A percentile compares a stretch with the other conserved stretches of the same genome.
These are phyloP conservation scores for Phytopythium montanum DNA, from an alignment of 352 stramenopile species.

Conservation along the genomic window DNA sequence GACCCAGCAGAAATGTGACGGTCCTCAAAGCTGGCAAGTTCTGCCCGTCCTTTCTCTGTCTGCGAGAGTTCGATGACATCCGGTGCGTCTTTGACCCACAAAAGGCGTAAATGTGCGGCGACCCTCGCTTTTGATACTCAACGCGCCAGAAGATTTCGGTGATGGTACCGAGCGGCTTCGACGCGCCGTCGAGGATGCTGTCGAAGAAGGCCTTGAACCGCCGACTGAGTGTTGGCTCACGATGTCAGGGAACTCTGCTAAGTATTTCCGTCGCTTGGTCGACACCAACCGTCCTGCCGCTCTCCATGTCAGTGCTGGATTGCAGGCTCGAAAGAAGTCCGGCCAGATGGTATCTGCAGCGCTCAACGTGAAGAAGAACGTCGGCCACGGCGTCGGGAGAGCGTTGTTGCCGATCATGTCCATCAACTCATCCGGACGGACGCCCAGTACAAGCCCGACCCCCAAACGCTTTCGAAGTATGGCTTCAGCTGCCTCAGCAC, in stretches of 20 bases:
- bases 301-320: slow-evolving; percentile 5
- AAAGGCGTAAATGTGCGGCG: slow-evolving; percentile 17
- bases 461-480: slow-evolving; percentile 8
- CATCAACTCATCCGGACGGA: slow-evolving; percentile 14
- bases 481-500: slow-evolving; percentile 1
- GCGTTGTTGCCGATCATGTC: slow-evolving; percentile 13
- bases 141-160: slow-evolving; percentile 22
- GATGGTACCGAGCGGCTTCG: slow-evolving; percentile 15
- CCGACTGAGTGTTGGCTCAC: slow-evolving; percentile 11
- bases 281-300: background rate
- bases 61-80: slow-evolving; percentile 14
- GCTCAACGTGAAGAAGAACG: slow-evolving; percentile 21
- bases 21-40: slow-evolving; percentile 11
- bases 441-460: slow-evolving; percentile 1
- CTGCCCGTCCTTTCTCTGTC: slow-evolving; percentile 1
- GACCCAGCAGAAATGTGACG: slow-evolving; percentile 7
- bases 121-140: slow-evolving; percentile 21
- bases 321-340: slow-evolving; percentile 19
- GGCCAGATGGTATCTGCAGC: slow-evolving; percentile 25
- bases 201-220: slow-evolving; percentile 21
- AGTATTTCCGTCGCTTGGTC: background rate
- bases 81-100: slow-evolving; percentile 20
- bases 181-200: slow-evolving; percentile 1
- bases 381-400: slow-evolving; percentile 12
- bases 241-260: slow-evolving; percentile 20